These are phyloP conservation scores for Aristolochia contorta DNA, from an alignment of 164 flowering plant species.

Conservation along the genomic window DNA sequence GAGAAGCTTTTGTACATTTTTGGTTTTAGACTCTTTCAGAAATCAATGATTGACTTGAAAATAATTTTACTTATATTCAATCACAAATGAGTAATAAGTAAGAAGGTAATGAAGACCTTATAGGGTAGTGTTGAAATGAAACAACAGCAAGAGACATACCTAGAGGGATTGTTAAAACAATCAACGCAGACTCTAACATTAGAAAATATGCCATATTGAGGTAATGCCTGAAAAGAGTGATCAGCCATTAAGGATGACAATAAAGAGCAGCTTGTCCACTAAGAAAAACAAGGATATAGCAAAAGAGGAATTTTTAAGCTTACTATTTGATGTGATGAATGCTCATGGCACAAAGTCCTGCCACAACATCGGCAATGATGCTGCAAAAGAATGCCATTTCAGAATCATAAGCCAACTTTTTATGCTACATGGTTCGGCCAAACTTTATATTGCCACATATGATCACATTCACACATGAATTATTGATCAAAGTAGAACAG, in stretches of 20 bases:
- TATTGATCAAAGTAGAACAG: background rate
- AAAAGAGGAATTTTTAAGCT: background rate
- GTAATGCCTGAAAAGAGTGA: slow-evolving; percentile 18
- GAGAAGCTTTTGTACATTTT: background rate
- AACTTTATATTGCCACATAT: background rate
- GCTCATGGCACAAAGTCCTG: slow-evolving; percentile 28
- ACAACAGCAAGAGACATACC: slow-evolving; percentile 10
- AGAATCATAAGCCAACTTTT: background rate
- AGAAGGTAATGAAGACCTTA: background rate
- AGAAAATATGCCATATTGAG: slow-evolving; percentile 26
- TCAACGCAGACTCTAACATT: slow-evolving; percentile 27
- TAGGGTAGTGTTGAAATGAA: background rate
- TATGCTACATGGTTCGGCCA: background rate
- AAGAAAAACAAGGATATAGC: background rate
- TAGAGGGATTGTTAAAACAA: slow-evolving; percentile 22
- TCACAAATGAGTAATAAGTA: background rate
- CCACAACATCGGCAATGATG: slow-evolving; percentile 35
- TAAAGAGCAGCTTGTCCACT: background rate
- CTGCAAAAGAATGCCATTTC: slow-evolving; percentile 11
- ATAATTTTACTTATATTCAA: background rate
- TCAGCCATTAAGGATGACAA: background rate
- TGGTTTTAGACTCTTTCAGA: background rate
- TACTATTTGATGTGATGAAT: slow-evolving; percentile 30
- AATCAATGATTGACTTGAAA: background rate
- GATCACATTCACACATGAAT: background rate